Base-by-base conservation (phyloP, 1,284 basidiomycete genomes). In the Takashimella koratensis region DNA sequence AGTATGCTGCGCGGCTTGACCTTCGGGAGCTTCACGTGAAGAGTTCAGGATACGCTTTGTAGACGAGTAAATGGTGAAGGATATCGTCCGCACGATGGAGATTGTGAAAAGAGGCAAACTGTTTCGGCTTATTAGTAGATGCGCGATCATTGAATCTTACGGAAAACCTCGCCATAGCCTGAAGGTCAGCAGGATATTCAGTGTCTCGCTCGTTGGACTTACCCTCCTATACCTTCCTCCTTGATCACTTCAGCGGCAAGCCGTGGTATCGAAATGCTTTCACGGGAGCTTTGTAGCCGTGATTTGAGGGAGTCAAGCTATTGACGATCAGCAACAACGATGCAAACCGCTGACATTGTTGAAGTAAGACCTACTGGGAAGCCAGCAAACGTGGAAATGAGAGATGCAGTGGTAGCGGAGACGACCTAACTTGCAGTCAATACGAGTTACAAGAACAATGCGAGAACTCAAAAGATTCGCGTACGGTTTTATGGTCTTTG, bases 61-160 rank as follows among this genome's bases (percentile, higher is more conserved):
- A 45, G 85, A 81, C 49, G 86, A 90, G 75, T 96, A 97, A 65
- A 97, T 95, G 13, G 90, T 93, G 76, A 97, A 96, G 46, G 90
- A 94, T 25, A 71, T 88, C 80, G 81, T 78, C 82, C 94, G 88
- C 68, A 98, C 94, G 69, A 95, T 93, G 5, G 92, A 94, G 66
- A 98, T 98, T 5, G 95, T 97, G 76, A 95, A 83, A 51, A 98
- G 82, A 26, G 95, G 95, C 64, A 98, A 91, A 82, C 90, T 72
- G 54, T 13, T 8, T 8, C 22, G 11, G 30, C 42, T 6, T 8
- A 21, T 43, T 21, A 43, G 42, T 22, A 36, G 40, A 23, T 26
- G 45, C 25, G 11, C 6, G 46, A 22, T 47, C 20, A 11, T 30
- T 12, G 3, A 24, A 55, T n/a, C 67, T 53, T 44, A 69, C 65